phyloP scores from a whole-genome alignment of 2,329 filamentous ascomycete species.

The Beauveria sp. region DNA sequence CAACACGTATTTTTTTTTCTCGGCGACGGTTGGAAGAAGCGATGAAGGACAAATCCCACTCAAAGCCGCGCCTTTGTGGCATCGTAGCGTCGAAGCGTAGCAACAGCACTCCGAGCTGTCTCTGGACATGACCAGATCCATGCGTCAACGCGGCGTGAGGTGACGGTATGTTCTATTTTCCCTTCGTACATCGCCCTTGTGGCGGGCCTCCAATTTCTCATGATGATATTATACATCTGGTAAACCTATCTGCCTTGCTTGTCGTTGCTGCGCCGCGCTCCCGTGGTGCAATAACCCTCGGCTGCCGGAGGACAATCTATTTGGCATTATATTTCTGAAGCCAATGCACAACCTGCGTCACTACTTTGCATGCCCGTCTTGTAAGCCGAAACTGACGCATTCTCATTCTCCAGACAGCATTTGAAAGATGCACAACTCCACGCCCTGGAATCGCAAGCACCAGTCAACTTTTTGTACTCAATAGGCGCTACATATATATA shows the following conservation, averaged over 20 bases:
- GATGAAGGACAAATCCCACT: neutral
- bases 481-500: conserved; percentile 7
- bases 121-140: neutral
- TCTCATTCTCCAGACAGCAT: neutral
- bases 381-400: neutral
- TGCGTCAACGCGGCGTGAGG: neutral
- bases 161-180: conserved; percentile 8
- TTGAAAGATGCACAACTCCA: neutral
- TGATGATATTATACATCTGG: conserved; percentile 36
- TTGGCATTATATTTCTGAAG: conserved; percentile 6
- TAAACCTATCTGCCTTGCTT: conserved; percentile 30
- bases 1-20: neutral
- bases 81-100: neutral
- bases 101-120: neutral
- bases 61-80: neutral
- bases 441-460: neutral
- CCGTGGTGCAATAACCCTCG: conserved; percentile 20
- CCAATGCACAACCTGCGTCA: neutral
- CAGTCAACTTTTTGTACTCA: neutral
- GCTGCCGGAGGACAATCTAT: conserved; percentile 20
- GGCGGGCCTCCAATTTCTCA: neutral
- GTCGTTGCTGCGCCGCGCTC: conserved; percentile 18
- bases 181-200: neutral
- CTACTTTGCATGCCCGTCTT: neutral
- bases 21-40: neutral